phyloP scores from a whole-genome alignment of 495 filamentous ascomycete species.

The Darksidea phi region DNA sequence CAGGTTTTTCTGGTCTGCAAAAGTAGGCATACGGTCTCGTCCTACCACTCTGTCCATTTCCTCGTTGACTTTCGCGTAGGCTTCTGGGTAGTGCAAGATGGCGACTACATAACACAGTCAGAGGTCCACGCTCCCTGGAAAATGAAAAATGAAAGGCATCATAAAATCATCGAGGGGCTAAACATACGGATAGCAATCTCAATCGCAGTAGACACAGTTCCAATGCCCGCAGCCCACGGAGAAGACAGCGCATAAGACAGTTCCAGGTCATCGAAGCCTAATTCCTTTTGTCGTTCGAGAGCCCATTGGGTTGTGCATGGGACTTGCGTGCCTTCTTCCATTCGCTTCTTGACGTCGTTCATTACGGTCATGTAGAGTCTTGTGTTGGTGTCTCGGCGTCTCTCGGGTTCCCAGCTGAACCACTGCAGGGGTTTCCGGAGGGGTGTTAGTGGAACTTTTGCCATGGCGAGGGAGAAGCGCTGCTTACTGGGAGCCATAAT shows the following conservation, averaged over 20 bases:
- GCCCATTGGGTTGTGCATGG: slow-evolving; percentile 7
- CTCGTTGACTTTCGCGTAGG: slow-evolving; percentile 7
- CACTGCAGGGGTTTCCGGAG: slow-evolving; percentile 7
- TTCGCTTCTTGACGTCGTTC: slow-evolving; percentile 7
- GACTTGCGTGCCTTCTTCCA: slow-evolving; percentile 6
- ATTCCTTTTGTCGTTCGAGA: slow-evolving; percentile 8
- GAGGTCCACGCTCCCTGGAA: slow-evolving; percentile 7
- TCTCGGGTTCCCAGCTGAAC: slow-evolving; percentile 7
- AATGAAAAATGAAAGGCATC: slow-evolving; percentile 8
- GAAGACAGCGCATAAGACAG: slow-evolving; percentile 7
- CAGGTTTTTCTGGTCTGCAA: slow-evolving; percentile 3
- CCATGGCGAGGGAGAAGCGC: slow-evolving; percentile 6
- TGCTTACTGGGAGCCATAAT: slow-evolving; percentile 6
- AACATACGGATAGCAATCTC: slow-evolving; percentile 6
- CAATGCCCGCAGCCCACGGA: slow-evolving; percentile 6
- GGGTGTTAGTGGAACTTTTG: slow-evolving; percentile 6
- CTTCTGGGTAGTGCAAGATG: slow-evolving; percentile 7
- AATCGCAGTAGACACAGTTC: slow-evolving; percentile 8
- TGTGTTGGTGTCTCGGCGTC: slow-evolving; percentile 7
- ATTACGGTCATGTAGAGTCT: slow-evolving; percentile 8
- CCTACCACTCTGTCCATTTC: slow-evolving; percentile 5
- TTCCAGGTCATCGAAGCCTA: slow-evolving; percentile 6
- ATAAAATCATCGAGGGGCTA: slow-evolving; percentile 8
- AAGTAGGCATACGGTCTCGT: slow-evolving; percentile 7
- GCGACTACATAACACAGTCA: slow-evolving; percentile 6